Conservation (phyloP, 2,329 filamentous ascomycete species). For the Apiospora pterosperma region DNA sequence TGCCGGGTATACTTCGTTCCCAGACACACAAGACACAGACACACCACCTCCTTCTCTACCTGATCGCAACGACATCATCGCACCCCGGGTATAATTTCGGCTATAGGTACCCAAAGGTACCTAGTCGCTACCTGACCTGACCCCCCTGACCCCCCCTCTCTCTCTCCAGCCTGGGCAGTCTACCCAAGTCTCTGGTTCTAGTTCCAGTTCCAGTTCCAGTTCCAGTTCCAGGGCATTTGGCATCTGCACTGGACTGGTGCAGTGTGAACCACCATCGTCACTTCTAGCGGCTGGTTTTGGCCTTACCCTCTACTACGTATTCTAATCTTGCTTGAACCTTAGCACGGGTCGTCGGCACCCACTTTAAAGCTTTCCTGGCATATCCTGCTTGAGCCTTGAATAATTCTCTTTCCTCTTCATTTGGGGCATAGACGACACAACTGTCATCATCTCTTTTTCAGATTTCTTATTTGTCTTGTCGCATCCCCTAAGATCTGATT, state of each 20-base stretch:
- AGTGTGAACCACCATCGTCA: conserved; percentile 1
- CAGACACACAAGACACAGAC: background rate
- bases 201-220: background rate
- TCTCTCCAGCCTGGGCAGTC: background rate
- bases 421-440: background rate
- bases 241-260: background rate
- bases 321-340: conserved; percentile 1
- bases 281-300: background rate
- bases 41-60: background rate
- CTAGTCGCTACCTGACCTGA: background rate
- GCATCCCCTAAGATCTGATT: background rate
- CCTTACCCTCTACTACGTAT: background rate
- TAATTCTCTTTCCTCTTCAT: background rate
- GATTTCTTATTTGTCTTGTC: background rate
- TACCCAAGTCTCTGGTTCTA: background rate
- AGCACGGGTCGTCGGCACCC: background rate
- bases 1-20: background rate
- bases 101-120: background rate
- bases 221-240: background rate
- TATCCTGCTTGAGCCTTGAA: background rate
- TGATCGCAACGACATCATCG: background rate
- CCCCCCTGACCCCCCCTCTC: background rate
- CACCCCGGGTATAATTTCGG: background rate
- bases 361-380: conserved; percentile 1
- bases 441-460: background rate